A percentile compares a stretch with the other conserved stretches of the same genome.
Evolutionary conservation across 2,329 filamentous ascomycete species (phyloP).

Genomic region (Fusarium cyanostomum): DNA sequence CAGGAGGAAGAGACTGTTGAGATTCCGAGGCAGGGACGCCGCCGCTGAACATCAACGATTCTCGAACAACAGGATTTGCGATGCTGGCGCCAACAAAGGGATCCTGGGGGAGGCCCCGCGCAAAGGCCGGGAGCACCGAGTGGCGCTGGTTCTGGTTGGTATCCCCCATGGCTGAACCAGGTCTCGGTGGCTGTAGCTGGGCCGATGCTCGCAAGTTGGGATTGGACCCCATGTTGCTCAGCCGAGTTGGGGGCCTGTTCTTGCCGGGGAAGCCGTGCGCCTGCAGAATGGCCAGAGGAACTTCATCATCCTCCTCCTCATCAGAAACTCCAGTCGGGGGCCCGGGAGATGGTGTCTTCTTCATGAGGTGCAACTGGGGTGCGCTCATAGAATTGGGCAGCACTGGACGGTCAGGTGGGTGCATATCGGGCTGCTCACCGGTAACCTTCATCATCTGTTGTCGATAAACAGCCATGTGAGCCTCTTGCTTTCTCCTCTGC

Average conservation of each 20-base stretch:
- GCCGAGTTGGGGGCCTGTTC: constrained; percentile 75
- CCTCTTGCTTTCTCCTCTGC: constrained; percentile 87
- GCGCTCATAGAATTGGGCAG: constrained; percentile 69
- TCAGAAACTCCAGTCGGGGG: constrained; percentile 66
- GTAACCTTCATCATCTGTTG: constrained; percentile 98
- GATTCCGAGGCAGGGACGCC: constrained; percentile 56
- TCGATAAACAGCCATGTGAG: constrained; percentile 87
- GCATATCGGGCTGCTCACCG: constrained; percentile 64
- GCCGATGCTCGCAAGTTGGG: constrained; percentile 73
- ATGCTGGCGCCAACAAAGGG: constrained; percentile 84
- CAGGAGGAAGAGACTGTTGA: constrained; percentile 64
- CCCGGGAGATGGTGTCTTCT: constrained; percentile 50
- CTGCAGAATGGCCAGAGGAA: constrained; percentile 85
- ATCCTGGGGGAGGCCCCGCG: constrained; percentile 81
- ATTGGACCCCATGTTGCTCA: constrained; percentile 73
- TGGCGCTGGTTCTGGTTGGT: constrained; percentile 43
- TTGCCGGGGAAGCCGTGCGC: constrained; percentile 89
- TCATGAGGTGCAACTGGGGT: constrained; percentile 62
- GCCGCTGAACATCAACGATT: constrained; percentile 76
- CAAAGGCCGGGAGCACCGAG: constrained; percentile 78
- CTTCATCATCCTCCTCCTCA: constrained; percentile 90
- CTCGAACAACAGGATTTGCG: constrained; percentile 75
- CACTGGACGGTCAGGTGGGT: constrained; percentile 60
- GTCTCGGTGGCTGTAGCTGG: constrained; percentile 54
- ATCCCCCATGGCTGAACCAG: constrained; percentile 67